phyloP scores from a whole-genome alignment of 2,329 filamentous ascomycete species.

The Phialophora chinensis region DNA sequence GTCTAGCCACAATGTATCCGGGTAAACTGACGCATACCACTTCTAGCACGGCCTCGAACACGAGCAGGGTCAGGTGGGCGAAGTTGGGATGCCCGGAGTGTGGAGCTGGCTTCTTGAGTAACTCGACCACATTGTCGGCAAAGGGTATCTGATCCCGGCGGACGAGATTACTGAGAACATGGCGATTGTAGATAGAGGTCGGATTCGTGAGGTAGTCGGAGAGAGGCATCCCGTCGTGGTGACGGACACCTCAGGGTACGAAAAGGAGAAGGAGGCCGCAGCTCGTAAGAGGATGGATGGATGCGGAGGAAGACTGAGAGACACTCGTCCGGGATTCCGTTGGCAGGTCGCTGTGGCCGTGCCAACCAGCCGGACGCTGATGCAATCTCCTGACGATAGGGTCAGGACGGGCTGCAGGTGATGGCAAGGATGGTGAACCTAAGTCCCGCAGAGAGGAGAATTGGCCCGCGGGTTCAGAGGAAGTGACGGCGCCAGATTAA shows the following conservation, averaged over 20 bases:
- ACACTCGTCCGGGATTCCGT: background rate
- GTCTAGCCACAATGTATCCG: slow-evolving; percentile 86
- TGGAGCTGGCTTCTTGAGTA: slow-evolving; percentile 20
- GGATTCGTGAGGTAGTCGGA: slow-evolving; percentile 37
- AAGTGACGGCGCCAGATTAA: background rate
- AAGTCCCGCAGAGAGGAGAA: background rate
- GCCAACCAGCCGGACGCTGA: background rate
- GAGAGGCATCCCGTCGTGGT: slow-evolving; percentile 31
- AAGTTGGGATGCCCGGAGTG: slow-evolving; percentile 56
- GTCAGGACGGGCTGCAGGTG: background rate
- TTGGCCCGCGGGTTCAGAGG: background rate
- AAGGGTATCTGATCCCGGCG: slow-evolving; percentile 36
- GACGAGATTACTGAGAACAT: slow-evolving; percentile 28
- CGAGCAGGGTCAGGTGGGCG: slow-evolving; percentile 73
- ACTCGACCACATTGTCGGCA: slow-evolving; percentile 22
- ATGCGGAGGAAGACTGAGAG: background rate
- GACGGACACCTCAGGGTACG: background rate
- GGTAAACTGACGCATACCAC: slow-evolving; percentile 94
- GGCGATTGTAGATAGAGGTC: slow-evolving; percentile 33
- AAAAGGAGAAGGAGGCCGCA: background rate
- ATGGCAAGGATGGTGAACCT: background rate
- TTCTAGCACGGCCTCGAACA: slow-evolving; percentile 93
- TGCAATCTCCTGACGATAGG: slow-evolving; percentile 1
- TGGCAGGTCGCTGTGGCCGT: slow-evolving; percentile 1
- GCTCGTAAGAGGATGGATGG: background rate